Base-by-base conservation (phyloP, 345 rosid species). In the Mercurialis annua region DNA sequence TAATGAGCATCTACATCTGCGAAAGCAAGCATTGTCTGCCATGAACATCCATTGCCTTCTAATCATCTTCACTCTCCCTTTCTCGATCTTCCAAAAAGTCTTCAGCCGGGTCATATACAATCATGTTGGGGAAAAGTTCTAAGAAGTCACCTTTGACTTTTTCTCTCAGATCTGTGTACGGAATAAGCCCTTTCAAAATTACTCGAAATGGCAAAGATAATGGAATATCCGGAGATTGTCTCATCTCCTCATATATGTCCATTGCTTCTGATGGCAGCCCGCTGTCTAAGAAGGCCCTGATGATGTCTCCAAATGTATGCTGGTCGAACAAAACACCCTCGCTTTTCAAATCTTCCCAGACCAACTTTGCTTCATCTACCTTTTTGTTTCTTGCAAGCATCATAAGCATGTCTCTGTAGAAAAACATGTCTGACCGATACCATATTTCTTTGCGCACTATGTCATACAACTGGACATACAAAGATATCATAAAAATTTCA, bases 401-500 rank as follows among this genome's bases (percentile, higher is more conserved):
- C 87, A 89, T 86, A 5, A 94, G 86, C 97, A 89, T 94, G 80
- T 94, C 98, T 73, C 98, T 78, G 77, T 86, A 85, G 56, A 91
- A 85, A 71, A 81, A 94, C 98, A 87, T 91, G 81, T 91, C 99
- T 10, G 96, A 96, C 68, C 85, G 77, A 17, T 87, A 91, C 97
- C 99, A 94, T 73, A 94, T 89, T 72, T 94, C 96, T 80, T 79
- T 85, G 2, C 95, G 92, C 63, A 89, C 89, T 33, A 89, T 87
- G 53, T 87, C 84, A 66, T 89, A 91, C 26, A 94, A 70, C 97
- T 94, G 86, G 70, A 8, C 23, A 64, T 15, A 61, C 30, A 30
- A 56, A 24, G 30, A 49, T 3, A 29, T 48, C 2, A 18, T 57
- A 21, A 58, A 29, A 26, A 16, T 31, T 15, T 0, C 36, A 69